Conservation (phyloP, 176 grass and related monocot species). For the Olyra latifolia region DNA sequence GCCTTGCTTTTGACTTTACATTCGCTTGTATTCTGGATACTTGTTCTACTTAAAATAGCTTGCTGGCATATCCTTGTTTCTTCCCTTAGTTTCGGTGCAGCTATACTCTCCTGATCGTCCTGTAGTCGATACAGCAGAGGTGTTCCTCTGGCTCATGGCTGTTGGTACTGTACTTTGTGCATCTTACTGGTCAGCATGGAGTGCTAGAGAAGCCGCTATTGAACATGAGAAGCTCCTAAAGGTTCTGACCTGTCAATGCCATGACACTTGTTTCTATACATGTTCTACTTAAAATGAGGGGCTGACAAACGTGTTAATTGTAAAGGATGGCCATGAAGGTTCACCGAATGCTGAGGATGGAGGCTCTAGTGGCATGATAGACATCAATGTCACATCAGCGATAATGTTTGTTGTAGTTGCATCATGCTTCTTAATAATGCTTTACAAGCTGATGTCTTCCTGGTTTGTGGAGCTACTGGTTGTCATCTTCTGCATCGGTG, state of each 20-base stretch:
- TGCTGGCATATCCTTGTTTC: slow-evolving; percentile 23
- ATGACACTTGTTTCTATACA: slow-evolving; percentile 6
- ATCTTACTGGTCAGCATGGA: slow-evolving; percentile 96
- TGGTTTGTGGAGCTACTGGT: slow-evolving; percentile 96
- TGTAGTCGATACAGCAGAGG: slow-evolving; percentile 84
- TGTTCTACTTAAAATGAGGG: slow-evolving; percentile 20
- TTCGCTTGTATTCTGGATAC: slow-evolving; percentile 9
- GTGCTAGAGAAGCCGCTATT: slow-evolving; percentile 66
- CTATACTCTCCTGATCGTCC: slow-evolving; percentile 93
- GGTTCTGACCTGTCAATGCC: slow-evolving; percentile 46
- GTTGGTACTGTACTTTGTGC: slow-evolving; percentile 92
- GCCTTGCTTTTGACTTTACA: not conserved
- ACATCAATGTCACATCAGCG: slow-evolving; percentile 78
- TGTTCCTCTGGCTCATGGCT: slow-evolving; percentile 98
- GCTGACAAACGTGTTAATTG: slow-evolving; percentile 32
- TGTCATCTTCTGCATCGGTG: slow-evolving; percentile 89
- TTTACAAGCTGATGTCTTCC: slow-evolving; percentile 87
- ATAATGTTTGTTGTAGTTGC: slow-evolving; percentile 93
- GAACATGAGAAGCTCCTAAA: slow-evolving; percentile 91
- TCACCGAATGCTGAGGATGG: slow-evolving; percentile 52
- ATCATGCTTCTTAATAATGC: slow-evolving; percentile 90
- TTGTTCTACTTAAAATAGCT: slow-evolving; percentile 21
- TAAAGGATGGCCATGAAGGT: slow-evolving; percentile 80
- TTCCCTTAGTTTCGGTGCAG: slow-evolving; percentile 69
- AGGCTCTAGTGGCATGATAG: slow-evolving; percentile 71